Evolutionary conservation across 257 asterid species (phyloP).

Genomic region (Galeopsis tetrahit): DNA sequence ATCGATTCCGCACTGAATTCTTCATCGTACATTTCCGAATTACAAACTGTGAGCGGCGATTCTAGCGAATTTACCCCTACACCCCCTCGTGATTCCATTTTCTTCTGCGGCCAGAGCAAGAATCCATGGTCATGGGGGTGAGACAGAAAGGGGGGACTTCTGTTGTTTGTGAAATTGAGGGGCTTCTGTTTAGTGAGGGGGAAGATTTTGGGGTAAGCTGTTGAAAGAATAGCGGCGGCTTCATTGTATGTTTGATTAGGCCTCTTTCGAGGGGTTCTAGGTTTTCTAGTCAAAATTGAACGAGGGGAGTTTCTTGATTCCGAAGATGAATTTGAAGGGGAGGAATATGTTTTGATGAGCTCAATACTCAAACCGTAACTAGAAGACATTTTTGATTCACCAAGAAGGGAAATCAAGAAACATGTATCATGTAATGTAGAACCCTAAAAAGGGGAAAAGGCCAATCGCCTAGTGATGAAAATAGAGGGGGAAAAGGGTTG

Average conservation of each 20-base stretch:
- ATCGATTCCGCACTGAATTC: conserved; percentile 77
- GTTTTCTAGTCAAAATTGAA: conserved; percentile 66
- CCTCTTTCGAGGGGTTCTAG: conserved; percentile 89
- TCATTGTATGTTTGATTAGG: conserved; percentile 89
- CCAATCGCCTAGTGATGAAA: conserved; percentile 28
- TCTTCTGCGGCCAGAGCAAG: not conserved
- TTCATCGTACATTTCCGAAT: conserved; percentile 42
- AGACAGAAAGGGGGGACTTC: conserved; percentile 37
- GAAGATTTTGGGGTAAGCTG: conserved; percentile 74
- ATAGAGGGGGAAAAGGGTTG: not conserved
- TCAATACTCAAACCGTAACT: conserved; percentile 56
- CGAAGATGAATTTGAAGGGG: conserved; percentile 65
- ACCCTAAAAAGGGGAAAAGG: conserved; percentile 42
- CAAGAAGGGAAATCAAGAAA: not conserved
- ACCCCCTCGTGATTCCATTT: not conserved
- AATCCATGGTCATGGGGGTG: conserved; percentile 36
- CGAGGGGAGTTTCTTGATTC: conserved; percentile 69
- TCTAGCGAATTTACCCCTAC: not conserved
- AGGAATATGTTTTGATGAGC: conserved; percentile 63
- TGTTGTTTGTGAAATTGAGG: conserved; percentile 45
- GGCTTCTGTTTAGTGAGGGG: conserved; percentile 49
- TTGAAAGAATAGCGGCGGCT: conserved; percentile 79
- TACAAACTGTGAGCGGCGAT: not conserved
- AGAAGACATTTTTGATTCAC: not conserved
- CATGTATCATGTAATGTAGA: conserved; percentile 14